These are phyloP conservation scores for Allomyces javanicus DNA, from an alignment of 192 early-diverging fungal species.

Conservation along the genomic window DNA sequence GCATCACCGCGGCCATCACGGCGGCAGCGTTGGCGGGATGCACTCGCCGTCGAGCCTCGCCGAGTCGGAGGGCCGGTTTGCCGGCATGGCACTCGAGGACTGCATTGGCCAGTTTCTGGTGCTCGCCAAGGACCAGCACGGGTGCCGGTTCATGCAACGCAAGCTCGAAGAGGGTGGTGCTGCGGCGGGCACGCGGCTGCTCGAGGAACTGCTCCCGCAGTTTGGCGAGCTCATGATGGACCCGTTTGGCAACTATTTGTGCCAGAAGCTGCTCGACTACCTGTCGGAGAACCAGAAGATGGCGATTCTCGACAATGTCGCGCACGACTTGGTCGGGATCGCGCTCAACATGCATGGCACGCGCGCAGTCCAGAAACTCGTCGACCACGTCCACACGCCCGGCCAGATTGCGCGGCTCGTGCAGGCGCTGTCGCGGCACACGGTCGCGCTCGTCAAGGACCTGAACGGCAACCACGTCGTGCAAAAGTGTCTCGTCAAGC, in stretches of 20 bases:
- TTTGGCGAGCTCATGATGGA: constrained; percentile 72
- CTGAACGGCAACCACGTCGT: constrained; percentile 84
- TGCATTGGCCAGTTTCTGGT: constrained; percentile 51
- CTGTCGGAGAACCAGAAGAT: constrained; percentile 56
- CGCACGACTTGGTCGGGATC: constrained; percentile 53
- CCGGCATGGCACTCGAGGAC: constrained; percentile 41
- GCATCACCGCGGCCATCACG: too few species aligned
- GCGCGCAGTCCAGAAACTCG: constrained; percentile 78
- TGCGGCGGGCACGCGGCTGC: constrained; percentile 43
- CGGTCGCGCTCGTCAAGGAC: constrained; percentile 71
- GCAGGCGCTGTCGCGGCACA: constrained; percentile 40
- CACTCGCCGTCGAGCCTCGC: too few species aligned
- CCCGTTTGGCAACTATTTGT: constrained; percentile 83
- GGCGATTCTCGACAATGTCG: constrained; percentile 47
- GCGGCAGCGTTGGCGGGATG: too few species aligned
- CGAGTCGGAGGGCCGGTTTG: constrained; percentile 24
- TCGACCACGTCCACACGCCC: constrained; percentile 48
- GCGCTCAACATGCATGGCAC: constrained; percentile 84
- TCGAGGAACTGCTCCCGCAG: constrained; percentile 49
- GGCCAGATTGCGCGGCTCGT: constrained; percentile 44
- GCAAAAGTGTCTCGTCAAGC: constrained; percentile 67
- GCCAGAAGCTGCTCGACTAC: constrained; percentile 71
- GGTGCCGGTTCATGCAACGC: constrained; percentile 72
- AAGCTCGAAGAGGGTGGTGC: constrained; percentile 57
- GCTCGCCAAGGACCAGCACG: constrained; percentile 74